Evolutionary conservation across 305 asterid genomes (phyloP).

Genomic region (Fraxinus baroniana): DNA sequence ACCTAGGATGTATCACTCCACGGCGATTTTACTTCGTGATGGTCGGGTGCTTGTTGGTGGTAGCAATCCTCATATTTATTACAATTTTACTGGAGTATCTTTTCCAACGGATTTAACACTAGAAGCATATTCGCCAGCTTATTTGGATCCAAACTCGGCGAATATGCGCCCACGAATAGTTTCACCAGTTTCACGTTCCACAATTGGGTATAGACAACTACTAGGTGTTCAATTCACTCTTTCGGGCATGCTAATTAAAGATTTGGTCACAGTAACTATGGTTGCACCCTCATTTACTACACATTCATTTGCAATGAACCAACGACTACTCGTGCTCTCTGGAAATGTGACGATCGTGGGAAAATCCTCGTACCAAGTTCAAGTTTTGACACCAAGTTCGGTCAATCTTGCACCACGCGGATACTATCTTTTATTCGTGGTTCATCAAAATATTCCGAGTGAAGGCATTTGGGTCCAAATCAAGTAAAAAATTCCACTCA

Average conservation of each 20-base stretch:
- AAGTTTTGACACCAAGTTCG: conserved; percentile 32
- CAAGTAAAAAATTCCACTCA: not conserved
- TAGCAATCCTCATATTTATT: conserved; percentile 34
- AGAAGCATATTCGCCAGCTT: conserved; percentile 38
- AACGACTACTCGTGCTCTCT: conserved; percentile 28
- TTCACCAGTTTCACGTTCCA: conserved; percentile 13
- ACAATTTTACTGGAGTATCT: conserved; percentile 26
- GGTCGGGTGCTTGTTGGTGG: conserved; percentile 53
- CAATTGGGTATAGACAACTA: conserved; percentile 15
- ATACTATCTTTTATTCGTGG: conserved; percentile 45
- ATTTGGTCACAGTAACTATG: conserved; percentile 29
- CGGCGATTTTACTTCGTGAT: conserved; percentile 33
- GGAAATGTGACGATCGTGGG: conserved; percentile 13
- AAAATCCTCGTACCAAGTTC: conserved; percentile 13
- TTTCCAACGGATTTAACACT: conserved; percentile 36
- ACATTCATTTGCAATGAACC: conserved; percentile 45
- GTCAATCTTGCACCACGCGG: conserved; percentile 45
- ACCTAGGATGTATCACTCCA: conserved; percentile 47
- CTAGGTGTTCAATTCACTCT: conserved; percentile 23
- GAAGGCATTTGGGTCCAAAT: conserved; percentile 54
- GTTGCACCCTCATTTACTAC: conserved; percentile 41
- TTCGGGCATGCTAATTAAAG: not conserved
- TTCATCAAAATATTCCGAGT: conserved; percentile 42
- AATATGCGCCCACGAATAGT: conserved; percentile 23
- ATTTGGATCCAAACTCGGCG: conserved; percentile 8